A percentile compares a stretch with the other conserved stretches of the same genome.
These are phyloP conservation scores for Moniliella sp. DNA, from an alignment of 1,284 basidiomycete genomes.

Conservation along the genomic window DNA sequence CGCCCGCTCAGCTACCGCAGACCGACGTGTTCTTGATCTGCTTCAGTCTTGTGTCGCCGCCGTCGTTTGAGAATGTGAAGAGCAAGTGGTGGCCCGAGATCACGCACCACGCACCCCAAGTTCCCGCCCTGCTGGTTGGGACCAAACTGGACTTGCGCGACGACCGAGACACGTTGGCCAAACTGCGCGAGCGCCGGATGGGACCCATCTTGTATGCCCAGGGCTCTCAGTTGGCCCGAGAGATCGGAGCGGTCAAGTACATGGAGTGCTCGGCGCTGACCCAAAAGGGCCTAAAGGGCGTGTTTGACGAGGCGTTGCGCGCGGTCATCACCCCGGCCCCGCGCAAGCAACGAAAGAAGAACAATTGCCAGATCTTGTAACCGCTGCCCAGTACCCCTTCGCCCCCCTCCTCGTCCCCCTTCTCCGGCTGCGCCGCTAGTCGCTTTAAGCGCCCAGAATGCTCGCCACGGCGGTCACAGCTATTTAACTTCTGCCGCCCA, in stretches of 20 bases:
- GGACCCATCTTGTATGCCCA: slow-evolving; percentile 52
- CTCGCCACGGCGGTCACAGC: too few relatives aligned
- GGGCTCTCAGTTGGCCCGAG: slow-evolving; percentile 47
- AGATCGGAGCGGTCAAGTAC: slow-evolving; percentile 75
- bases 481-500: too few relatives aligned
- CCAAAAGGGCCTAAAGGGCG: slow-evolving; percentile 66
- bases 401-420: too few relatives aligned
- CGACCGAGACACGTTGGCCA: slow-evolving; percentile 64
- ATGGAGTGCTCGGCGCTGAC: slow-evolving; percentile 85
- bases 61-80: slow-evolving; percentile 73
- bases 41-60: slow-evolving; percentile 86
- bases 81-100: slow-evolving; percentile 94
- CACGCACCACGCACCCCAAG: slow-evolving; percentile 81
- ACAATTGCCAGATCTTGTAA: too few relatives aligned
- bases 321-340: too few relatives aligned
- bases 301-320: slow-evolving; percentile 62
- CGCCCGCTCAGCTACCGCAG: slow-evolving; percentile 80
- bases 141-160: slow-evolving; percentile 63
- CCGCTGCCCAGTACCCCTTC: too few relatives aligned
- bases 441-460: too few relatives aligned
- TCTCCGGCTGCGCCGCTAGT: too few relatives aligned
- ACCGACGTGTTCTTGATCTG: slow-evolving; percentile 89
- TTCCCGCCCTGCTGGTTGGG: slow-evolving; percentile 73
- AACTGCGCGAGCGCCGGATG: slow-evolving; percentile 76
- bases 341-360: too few relatives aligned